phyloP scores from a whole-genome alignment of 2,329 filamentous ascomycete genomes.

The Paecilomyces niveus region DNA sequence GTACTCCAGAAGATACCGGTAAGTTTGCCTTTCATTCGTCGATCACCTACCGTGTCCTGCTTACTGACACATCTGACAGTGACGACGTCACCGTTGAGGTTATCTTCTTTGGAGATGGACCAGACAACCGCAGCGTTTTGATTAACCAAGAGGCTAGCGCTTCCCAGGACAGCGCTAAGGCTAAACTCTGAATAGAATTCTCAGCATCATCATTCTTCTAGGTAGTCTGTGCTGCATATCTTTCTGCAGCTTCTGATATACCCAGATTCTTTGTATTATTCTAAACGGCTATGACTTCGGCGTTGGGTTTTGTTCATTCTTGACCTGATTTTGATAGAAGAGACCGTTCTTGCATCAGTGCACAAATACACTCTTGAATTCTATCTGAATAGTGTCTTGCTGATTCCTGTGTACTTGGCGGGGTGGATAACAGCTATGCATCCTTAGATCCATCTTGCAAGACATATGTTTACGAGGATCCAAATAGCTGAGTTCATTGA shows the following conservation, averaged over 20 bases:
- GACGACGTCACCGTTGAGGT: slow-evolving; percentile 97
- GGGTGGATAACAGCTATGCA: no score
- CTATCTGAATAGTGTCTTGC: neutral
- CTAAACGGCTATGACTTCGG: neutral
- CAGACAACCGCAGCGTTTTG: slow-evolving; percentile 68
- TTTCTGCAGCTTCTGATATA: neutral
- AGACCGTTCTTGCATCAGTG: neutral
- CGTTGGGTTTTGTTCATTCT: neutral
- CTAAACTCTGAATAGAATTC: slow-evolving; percentile 38
- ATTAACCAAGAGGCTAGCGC: slow-evolving; percentile 84
- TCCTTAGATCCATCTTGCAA: neutral
- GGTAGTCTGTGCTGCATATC: neutral
- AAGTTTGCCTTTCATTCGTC: slow-evolving; percentile 23
- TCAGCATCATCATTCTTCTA: neutral
- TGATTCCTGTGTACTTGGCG: no score
- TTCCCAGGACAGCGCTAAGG: slow-evolving; percentile 38
- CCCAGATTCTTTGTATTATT: neutral
- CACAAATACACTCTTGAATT: neutral
- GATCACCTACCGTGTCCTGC: neutral
- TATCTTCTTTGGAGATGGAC: slow-evolving; percentile 88
- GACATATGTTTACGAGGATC: no score
- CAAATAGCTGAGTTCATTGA: no score
- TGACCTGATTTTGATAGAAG: neutral
- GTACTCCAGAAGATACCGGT: slow-evolving; percentile 87
- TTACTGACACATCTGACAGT: slow-evolving; percentile 42